phyloP scores from a whole-genome alignment of 2,329 filamentous ascomycete species.

The Penicillium decumbens region DNA sequence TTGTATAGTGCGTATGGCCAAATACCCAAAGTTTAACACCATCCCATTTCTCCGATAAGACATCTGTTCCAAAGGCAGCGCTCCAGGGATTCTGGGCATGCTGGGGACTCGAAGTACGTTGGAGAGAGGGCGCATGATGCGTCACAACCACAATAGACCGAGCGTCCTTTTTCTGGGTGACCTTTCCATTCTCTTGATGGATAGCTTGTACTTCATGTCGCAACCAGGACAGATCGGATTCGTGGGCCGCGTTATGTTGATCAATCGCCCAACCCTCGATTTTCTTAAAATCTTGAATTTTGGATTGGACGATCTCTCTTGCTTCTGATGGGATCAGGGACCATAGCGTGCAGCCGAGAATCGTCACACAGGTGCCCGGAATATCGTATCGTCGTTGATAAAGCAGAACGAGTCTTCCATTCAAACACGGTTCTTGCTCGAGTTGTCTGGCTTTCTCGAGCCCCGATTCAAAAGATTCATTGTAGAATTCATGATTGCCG shows the following conservation, averaged over 20 bases:
- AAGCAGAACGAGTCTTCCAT: conserved; percentile 26
- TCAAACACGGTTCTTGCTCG: conserved; percentile 25
- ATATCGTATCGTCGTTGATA: conserved; percentile 26
- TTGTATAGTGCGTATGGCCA: conserved; percentile 46
- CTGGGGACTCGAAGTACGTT: conserved; percentile 48
- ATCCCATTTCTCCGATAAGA: conserved; percentile 29
- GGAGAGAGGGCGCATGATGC: conserved; percentile 54
- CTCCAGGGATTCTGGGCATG: conserved; percentile 47
- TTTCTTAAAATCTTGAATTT: conserved; percentile 46
- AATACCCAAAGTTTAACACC: conserved; percentile 43
- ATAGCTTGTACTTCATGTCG: conserved; percentile 32
- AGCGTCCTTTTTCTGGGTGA: neutral
- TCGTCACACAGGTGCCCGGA: conserved; percentile 38
- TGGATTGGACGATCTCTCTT: conserved; percentile 39
- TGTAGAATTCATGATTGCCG: conserved; percentile 32
- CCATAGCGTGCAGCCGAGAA: conserved; percentile 58
- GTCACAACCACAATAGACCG: conserved; percentile 46
- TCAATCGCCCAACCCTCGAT: conserved; percentile 52
- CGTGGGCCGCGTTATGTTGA: conserved; percentile 42
- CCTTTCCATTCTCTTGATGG: conserved; percentile 7
- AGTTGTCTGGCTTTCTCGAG: conserved; percentile 25
- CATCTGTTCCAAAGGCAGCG: conserved; percentile 52
- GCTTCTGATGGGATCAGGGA: conserved; percentile 46
- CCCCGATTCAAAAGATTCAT: conserved; percentile 17
- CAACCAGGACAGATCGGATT: conserved; percentile 51